Conservation (phyloP, 768 basidiomycete species). For the Nidularia pulvinata region DNA sequence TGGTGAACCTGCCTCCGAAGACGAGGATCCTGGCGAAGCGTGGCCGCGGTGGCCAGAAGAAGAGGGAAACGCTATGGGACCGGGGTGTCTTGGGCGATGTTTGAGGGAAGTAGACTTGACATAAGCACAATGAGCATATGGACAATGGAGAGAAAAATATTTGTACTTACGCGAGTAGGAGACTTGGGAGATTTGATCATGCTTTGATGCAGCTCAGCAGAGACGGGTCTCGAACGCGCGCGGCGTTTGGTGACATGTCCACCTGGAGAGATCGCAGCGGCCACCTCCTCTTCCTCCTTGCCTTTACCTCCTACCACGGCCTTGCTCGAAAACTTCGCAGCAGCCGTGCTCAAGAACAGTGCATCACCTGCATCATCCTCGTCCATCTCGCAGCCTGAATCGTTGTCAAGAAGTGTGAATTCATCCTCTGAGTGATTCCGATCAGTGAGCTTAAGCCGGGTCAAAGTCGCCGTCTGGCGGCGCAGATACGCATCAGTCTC, state of each 20-base stretch:
- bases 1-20: conserved; percentile 53
- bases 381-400: conserved; percentile 52
- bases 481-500: conserved; percentile 50
- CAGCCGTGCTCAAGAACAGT: conserved; percentile 24
- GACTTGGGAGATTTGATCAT: conserved; percentile 41
- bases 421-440: conserved; percentile 39
- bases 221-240: conserved; percentile 72
- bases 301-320: conserved; percentile 23
- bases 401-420: conserved; percentile 45
- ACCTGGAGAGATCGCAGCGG: conserved; percentile 72
- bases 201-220: conserved; percentile 60
- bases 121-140: background rate
- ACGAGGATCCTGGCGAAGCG: conserved; percentile 35
- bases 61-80: conserved; percentile 40
- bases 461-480: conserved; percentile 66
- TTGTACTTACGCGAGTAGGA: conserved; percentile 32
- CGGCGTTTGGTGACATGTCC: conserved; percentile 77
- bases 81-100: conserved; percentile 24
- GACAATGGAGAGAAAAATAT: too few relatives aligned
- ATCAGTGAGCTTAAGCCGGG: conserved; percentile 59
- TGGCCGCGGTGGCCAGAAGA: conserved; percentile 34
- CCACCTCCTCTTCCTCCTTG: conserved; percentile 54
- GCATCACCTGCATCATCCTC: conserved; percentile 34
- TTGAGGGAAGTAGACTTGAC: background rate
- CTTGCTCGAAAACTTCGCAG: conserved; percentile 16